phyloP scores from a whole-genome alignment of 768 basidiomycete species.

The Trametes sanguinea region DNA sequence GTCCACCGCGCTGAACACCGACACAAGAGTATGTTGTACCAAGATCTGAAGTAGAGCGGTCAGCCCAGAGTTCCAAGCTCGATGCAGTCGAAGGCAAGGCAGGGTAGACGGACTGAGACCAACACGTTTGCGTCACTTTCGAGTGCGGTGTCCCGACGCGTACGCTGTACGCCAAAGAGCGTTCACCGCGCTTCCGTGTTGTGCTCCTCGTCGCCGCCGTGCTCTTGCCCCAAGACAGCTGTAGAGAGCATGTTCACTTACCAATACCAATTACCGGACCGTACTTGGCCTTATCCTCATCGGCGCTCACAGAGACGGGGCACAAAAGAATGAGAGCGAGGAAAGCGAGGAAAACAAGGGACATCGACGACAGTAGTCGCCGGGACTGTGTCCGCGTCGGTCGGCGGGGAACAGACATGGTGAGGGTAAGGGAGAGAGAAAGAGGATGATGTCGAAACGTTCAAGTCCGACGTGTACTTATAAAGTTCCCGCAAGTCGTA shows the following conservation, averaged over 20 bases:
- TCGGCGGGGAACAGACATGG: constrained; percentile 36
- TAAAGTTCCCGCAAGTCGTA: constrained; percentile 8
- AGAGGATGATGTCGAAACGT: constrained; percentile 12
- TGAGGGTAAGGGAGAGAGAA: constrained; percentile 19
- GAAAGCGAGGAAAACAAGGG: constrained; percentile 49
- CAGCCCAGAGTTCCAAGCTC: constrained; percentile 7
- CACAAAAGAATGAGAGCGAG: constrained; percentile 73
- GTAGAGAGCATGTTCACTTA: constrained; percentile 37
- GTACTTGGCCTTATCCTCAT: constrained; percentile 68
- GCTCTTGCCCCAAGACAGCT: not conserved
- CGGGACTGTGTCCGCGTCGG: constrained; percentile 62
- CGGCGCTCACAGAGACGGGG: constrained; percentile 63
- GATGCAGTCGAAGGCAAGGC: not conserved
- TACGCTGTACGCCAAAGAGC: not conserved
- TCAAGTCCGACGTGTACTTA: constrained; percentile 18
- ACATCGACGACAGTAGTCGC: constrained; percentile 57
- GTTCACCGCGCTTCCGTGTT: not conserved
- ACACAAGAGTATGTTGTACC: constrained; percentile 98
- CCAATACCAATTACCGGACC: constrained; percentile 94
- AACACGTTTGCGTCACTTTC: not conserved
- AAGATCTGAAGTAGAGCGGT: constrained; percentile 56
- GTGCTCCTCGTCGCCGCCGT: not conserved
- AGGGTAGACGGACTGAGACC: not conserved
- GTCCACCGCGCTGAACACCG: constrained; percentile 44
- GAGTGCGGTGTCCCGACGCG: not conserved